Evolutionary conservation across 345 rosid genomes (phyloP).

Genomic region (Bretschneidera sinensis): DNA sequence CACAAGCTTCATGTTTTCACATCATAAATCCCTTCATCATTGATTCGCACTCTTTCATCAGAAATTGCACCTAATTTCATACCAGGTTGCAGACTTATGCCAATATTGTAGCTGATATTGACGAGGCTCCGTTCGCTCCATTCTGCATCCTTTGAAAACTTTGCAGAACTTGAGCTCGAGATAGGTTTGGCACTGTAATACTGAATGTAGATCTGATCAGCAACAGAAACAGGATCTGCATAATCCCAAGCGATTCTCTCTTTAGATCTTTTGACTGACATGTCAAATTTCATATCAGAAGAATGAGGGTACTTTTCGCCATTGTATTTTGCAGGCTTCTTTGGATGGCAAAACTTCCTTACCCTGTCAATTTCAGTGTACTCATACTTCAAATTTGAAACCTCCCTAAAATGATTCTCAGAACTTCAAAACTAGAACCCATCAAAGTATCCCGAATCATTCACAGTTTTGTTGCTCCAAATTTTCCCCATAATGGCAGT

Average conservation of each 20-base stretch:
- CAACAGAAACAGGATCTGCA: conserved; percentile 35
- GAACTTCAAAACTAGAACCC: not conserved
- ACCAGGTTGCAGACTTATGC: conserved; percentile 10
- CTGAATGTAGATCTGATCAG: conserved; percentile 22
- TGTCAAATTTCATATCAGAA: conserved; percentile 25
- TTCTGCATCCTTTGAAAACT: not conserved
- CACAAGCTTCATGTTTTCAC: conserved; percentile 35
- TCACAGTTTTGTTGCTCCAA: too few relatives aligned
- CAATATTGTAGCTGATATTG: conserved; percentile 36
- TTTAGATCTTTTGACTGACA: conserved; percentile 17
- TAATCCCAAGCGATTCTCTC: conserved; percentile 26
- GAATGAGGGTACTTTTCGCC: conserved; percentile 34
- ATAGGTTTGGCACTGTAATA: not conserved
- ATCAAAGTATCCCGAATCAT: too few relatives aligned
- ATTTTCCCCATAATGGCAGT: too few relatives aligned
- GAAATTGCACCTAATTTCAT: not conserved
- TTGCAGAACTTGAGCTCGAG: not conserved
- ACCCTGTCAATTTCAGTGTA: conserved; percentile 35
- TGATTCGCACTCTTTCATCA: conserved; percentile 13
- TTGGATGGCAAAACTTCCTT: conserved; percentile 22
- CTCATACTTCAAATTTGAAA: conserved; percentile 28
- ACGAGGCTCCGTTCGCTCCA: not conserved
- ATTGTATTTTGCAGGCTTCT: conserved; percentile 10
- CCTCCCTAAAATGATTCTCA: not conserved
- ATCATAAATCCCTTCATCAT: conserved; percentile 50